These are phyloP conservation scores for Penicillium brasilianum DNA, from an alignment of 2,329 filamentous ascomycete species.

Conservation along the genomic window DNA sequence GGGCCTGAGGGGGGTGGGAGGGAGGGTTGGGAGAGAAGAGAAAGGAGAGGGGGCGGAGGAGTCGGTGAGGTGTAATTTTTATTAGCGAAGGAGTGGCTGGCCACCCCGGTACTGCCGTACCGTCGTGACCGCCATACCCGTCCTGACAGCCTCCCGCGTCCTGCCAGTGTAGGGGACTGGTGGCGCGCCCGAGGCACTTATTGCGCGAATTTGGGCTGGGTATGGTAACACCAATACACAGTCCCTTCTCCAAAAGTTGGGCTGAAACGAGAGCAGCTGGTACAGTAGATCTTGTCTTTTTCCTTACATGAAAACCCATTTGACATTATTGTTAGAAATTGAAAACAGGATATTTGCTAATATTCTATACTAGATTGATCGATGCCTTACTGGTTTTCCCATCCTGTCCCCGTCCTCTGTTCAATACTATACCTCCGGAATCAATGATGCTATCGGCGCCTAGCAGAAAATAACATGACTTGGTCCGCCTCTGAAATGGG, in stretches of 20 bases:
- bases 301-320: neutral
- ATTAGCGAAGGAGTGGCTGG: slow-evolving; percentile 30
- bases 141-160: neutral
- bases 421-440: no score
- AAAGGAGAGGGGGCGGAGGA: slow-evolving; percentile 25
- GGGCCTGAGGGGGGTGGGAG: slow-evolving; percentile 12
- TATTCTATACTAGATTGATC: neutral
- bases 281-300: neutral
- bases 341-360: neutral
- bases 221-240: slow-evolving; percentile 12
- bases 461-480: neutral
- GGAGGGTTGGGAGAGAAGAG: slow-evolving; percentile 22
- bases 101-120: slow-evolving; percentile 1
- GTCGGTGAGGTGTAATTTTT: slow-evolving; percentile 36
- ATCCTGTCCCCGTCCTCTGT: neutral
- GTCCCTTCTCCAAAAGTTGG: slow-evolving; percentile 8
- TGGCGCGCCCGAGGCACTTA: slow-evolving; percentile 12
- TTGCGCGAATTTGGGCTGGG: slow-evolving; percentile 9
- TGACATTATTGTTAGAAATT: neutral
- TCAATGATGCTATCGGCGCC: neutral
- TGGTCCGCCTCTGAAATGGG: neutral
- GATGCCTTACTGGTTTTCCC: neutral
- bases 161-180: neutral
- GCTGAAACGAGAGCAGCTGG: slow-evolving; percentile 7
- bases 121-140: neutral